A percentile compares a stretch with the other conserved stretches of the same genome.
phyloP scores from a whole-genome alignment of 495 filamentous ascomycete species.

The Thermochaetoides thermophila region DNA sequence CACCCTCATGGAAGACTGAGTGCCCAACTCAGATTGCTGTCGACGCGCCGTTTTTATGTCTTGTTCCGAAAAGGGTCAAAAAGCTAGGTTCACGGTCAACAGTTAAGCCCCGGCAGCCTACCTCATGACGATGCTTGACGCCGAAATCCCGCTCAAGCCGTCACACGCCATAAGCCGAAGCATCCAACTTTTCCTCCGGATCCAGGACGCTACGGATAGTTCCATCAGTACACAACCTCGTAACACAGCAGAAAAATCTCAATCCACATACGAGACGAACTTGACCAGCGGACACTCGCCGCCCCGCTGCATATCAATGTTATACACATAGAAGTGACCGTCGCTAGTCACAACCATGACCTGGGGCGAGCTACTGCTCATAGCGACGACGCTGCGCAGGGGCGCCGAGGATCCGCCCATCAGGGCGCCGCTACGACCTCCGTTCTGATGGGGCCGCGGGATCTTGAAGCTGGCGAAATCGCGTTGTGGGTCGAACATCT shows the following conservation, averaged over 20 bases:
- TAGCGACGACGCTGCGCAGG: constrained; percentile 78
- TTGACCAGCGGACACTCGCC: constrained; percentile 87
- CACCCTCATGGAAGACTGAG: too few species aligned
- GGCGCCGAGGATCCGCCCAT: constrained; percentile 13
- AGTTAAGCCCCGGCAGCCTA: too few species aligned
- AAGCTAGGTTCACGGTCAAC: too few species aligned
- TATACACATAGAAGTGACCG: constrained; percentile 86
- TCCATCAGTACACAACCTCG: constrained; percentile 1
- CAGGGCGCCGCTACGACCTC: constrained; percentile 17
- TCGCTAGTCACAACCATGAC: constrained; percentile 98
- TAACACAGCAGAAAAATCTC: constrained; percentile 2
- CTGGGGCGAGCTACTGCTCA: constrained; percentile 83
- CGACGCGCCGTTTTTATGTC: too few species aligned
- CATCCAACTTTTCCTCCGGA: constrained; percentile 34
- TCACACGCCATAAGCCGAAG: constrained; percentile 27
- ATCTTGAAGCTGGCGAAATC: constrained; percentile 96
- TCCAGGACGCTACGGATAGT: constrained; percentile 32
- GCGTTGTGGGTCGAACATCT: constrained; percentile 92
- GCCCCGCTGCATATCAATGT: constrained; percentile 85
- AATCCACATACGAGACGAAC: constrained; percentile 60
- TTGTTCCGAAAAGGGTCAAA: too few species aligned
- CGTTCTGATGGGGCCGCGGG: constrained; percentile 41
- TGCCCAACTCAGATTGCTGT: too few species aligned
- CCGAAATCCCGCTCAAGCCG: too few species aligned
- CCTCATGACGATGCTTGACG: too few species aligned